These are phyloP conservation scores for Myriosclerotinia curreyana DNA, from an alignment of 2,329 filamentous ascomycete species.

Conservation along the genomic window DNA sequence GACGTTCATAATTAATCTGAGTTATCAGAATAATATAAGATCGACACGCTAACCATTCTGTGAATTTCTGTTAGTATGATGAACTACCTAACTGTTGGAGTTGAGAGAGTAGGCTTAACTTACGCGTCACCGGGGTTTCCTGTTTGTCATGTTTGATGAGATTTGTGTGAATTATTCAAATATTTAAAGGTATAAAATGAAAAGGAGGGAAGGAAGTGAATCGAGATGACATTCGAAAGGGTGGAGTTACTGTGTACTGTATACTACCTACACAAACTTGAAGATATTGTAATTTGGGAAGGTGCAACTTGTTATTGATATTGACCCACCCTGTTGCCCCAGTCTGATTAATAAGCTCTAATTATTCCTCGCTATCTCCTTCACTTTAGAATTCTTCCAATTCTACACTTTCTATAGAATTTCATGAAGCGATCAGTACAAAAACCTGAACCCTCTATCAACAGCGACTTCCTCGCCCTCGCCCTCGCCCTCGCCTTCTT, in stretches of 20 bases:
- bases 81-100: background rate
- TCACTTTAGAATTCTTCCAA: background rate
- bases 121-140: conserved; percentile 20
- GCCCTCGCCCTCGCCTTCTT: conserved; percentile 15
- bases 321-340: background rate
- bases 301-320: background rate
- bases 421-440: background rate
- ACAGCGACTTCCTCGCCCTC: conserved; percentile 17
- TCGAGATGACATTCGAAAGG: background rate
- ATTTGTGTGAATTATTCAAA: background rate
- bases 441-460: conserved; percentile 17
- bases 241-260: no score
- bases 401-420: background rate
- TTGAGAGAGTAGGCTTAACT: background rate
- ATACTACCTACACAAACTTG: no score
- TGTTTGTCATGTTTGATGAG: conserved; percentile 18
- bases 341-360: background rate
- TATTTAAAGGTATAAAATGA: background rate
- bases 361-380: background rate
- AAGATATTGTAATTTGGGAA: background rate
- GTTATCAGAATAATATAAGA: conserved; percentile 25
- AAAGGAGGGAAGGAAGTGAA: conserved; percentile 1
- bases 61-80: background rate
- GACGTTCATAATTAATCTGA: conserved; percentile 22
- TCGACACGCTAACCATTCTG: conserved; percentile 30